phyloP scores from a whole-genome alignment of 768 basidiomycete genomes.

The Hebeloma cylindrosporum region DNA sequence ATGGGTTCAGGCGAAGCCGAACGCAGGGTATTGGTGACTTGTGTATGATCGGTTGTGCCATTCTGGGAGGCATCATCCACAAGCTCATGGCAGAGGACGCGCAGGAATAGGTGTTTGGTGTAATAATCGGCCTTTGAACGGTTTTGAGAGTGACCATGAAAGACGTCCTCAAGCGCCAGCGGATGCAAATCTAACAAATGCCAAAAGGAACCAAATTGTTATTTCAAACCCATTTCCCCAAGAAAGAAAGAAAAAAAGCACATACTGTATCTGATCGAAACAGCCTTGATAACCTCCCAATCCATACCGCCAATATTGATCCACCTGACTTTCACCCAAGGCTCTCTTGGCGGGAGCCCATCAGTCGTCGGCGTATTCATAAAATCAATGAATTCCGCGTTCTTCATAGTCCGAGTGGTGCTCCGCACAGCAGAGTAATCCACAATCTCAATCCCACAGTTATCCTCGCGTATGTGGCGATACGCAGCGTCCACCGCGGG shows the following conservation, averaged over 20 bases:
- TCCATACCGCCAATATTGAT: conserved; percentile 68
- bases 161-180: conserved; percentile 68
- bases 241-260: conserved; percentile 6
- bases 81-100: conserved; percentile 65
- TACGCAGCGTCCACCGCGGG: conserved; percentile 54
- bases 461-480: conserved; percentile 55
- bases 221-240: neutral
- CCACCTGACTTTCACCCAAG: conserved; percentile 73
- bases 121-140: conserved; percentile 76
- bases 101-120: conserved; percentile 66
- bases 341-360: conserved; percentile 48
- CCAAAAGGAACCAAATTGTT: neutral
- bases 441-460: conserved; percentile 64
- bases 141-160: conserved; percentile 51
- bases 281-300: conserved; percentile 72
- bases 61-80: conserved; percentile 29
- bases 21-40: conserved; percentile 30
- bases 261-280: conserved; percentile 65
- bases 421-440: conserved; percentile 64
- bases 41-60: conserved; percentile 23
- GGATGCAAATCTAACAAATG: conserved; percentile 58
- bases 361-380: conserved; percentile 38
- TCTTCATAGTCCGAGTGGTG: conserved; percentile 56
- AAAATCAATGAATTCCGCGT: conserved; percentile 58
- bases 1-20: conserved; percentile 40